These are phyloP conservation scores for Phytophthora idaei DNA, from an alignment of 352 stramenopile genomes.

Conservation along the genomic window DNA sequence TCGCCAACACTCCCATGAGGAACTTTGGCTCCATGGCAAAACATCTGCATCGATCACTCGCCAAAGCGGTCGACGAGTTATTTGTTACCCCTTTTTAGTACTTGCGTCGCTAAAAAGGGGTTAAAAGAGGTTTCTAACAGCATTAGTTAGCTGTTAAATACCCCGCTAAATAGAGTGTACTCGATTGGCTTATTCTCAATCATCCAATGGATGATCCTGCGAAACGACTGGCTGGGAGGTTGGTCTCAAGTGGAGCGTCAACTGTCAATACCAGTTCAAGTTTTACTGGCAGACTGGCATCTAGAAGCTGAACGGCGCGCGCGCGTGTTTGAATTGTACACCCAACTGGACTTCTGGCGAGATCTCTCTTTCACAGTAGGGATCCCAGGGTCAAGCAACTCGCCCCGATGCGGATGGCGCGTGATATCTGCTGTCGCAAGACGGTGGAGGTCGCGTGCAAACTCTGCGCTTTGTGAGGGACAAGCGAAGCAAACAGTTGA, in stretches of 20 bases:
- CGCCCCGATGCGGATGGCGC: slow-evolving; percentile 59
- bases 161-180: neutral
- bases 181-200: neutral
- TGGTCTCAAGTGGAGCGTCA: neutral
- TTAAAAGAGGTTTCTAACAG: too few relatives aligned
- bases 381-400: slow-evolving; percentile 84
- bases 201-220: slow-evolving; percentile 24
- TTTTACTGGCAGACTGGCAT: slow-evolving; percentile 17
- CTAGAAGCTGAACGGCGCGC: neutral
- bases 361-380: slow-evolving; percentile 88
- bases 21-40: too few relatives aligned
- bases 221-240: slow-evolving; percentile 32
- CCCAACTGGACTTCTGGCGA: slow-evolving; percentile 81
- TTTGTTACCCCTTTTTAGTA: neutral
- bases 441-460: slow-evolving; percentile 4
- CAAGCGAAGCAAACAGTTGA: slow-evolving; percentile 92
- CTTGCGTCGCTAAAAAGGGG: neutral
- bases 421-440: slow-evolving; percentile 32
- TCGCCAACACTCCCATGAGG: too few relatives aligned
- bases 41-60: too few relatives aligned
- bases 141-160: too few relatives aligned
- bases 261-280: slow-evolving; percentile 13
- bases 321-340: slow-evolving; percentile 3
- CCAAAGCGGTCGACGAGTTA: too few relatives aligned
- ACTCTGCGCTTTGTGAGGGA: slow-evolving; percentile 72